phyloP scores from a whole-genome alignment of 2,329 filamentous ascomycete species.

The Trichoderma harzianum region DNA sequence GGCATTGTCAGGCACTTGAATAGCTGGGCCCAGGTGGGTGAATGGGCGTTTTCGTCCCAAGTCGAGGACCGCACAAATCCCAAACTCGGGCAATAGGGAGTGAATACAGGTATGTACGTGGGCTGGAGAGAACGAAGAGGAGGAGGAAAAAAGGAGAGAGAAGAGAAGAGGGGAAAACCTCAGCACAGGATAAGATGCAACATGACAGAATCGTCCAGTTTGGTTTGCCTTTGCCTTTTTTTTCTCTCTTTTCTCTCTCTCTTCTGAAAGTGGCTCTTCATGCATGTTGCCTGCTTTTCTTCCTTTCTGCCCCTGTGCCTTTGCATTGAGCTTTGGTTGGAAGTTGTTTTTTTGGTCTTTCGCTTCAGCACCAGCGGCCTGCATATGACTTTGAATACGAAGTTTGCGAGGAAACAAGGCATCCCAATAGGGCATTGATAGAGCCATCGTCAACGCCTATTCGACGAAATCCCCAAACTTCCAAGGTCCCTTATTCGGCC shows the following conservation, averaged over 20 bases:
- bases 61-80: neutral
- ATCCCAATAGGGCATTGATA: neutral
- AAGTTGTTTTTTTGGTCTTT: neutral
- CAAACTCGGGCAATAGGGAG: neutral
- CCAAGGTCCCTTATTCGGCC: neutral
- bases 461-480: neutral
- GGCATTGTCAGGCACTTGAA: neutral
- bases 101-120: neutral
- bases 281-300: conserved; percentile 1
- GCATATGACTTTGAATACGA: neutral
- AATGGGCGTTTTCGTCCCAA: conserved; percentile 1
- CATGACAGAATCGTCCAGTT: neutral
- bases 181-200: neutral
- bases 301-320: neutral
- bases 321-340: neutral
- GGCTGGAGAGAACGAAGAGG: neutral
- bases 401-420: neutral
- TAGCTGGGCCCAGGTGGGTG: neutral
- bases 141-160: neutral
- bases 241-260: neutral
- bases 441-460: neutral
- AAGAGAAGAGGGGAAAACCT: neutral
- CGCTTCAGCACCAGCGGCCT: neutral
- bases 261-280: neutral
- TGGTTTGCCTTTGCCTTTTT: neutral